A percentile compares a stretch with the other conserved stretches of the same genome.
Conservation (phyloP, 148 eudicot genomes). For the Rhododendron vialii region DNA sequence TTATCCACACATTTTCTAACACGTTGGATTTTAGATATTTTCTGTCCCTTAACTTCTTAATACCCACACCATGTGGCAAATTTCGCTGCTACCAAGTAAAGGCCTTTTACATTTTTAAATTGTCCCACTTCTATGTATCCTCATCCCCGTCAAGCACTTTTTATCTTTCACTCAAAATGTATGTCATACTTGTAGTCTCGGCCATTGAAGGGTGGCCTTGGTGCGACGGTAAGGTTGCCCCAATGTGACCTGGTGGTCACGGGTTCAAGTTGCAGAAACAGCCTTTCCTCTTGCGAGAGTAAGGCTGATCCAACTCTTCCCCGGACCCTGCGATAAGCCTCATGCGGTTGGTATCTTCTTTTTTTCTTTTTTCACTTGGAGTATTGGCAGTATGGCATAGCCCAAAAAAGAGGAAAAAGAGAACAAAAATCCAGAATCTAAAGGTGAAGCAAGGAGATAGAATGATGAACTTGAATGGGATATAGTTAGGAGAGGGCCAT, state of each 20-base stretch:
- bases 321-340: background rate
- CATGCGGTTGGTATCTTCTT: background rate
- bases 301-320: background rate
- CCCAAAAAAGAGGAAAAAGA: background rate
- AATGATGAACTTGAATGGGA: background rate
- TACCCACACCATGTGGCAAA: background rate
- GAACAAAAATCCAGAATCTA: background rate
- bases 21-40: background rate
- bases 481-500: background rate
- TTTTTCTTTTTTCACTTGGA: background rate
- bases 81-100: background rate
- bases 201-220: background rate
- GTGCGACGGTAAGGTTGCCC: background rate
- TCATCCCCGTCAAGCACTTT: background rate
- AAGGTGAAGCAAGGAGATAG: background rate
- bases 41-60: background rate
- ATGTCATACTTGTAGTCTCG: background rate
- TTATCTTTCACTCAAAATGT: background rate
- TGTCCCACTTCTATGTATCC: background rate
- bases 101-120: background rate
- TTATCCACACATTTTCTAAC: background rate
- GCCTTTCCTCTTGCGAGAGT: background rate
- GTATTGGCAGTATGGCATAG: background rate
- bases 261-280: background rate
- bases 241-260: background rate